Conservation (phyloP, 495 filamentous ascomycete species). For the Hypoxylon crocopeplum region DNA sequence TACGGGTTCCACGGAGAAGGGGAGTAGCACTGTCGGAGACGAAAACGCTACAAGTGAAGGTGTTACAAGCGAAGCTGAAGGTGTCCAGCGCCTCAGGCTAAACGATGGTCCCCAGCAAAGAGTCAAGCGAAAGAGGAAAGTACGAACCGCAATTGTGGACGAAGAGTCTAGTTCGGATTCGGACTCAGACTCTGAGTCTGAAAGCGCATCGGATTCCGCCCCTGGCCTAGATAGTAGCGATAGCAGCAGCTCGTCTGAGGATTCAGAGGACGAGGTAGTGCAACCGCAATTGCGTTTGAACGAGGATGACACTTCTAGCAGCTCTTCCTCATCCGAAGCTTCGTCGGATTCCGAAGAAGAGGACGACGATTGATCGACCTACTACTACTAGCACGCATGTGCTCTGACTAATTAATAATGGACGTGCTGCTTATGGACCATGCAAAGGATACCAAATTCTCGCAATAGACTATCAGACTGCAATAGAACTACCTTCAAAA, state of each 20-base stretch:
- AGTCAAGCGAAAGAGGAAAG: conserved; percentile 63
- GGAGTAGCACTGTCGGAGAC: conserved; percentile 2
- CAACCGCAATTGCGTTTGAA: conserved; percentile 12
- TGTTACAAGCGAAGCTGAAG: conserved; percentile 43
- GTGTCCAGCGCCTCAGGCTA: conserved; percentile 45
- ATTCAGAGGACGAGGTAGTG: conserved; percentile 24
- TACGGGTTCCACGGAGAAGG: conserved; percentile 36
- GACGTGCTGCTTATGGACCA: conserved; percentile 3
- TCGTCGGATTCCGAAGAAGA: conserved; percentile 30
- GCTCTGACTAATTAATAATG: conserved; percentile 2
- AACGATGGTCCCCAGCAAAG: conserved; percentile 52
- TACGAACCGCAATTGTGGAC: conserved; percentile 49
- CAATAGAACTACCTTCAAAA: conserved; percentile 8
- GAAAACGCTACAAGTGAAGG: conserved; percentile 24
- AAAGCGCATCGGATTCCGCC: conserved; percentile 38
- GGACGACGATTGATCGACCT: conserved; percentile 15
- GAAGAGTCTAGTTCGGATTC: conserved; percentile 48
- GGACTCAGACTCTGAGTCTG: conserved; percentile 37
- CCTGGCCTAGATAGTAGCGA: conserved; percentile 39
- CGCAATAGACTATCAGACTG: conserved; percentile 9
- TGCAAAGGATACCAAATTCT: conserved; percentile 28
- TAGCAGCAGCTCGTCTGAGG: conserved; percentile 43
- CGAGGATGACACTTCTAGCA: conserved; percentile 37
- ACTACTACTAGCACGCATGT: neutral
- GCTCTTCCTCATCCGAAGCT: conserved; percentile 37